phyloP scores from a whole-genome alignment of 140 eudicot genomes.

The Stevia rebaudiana region DNA sequence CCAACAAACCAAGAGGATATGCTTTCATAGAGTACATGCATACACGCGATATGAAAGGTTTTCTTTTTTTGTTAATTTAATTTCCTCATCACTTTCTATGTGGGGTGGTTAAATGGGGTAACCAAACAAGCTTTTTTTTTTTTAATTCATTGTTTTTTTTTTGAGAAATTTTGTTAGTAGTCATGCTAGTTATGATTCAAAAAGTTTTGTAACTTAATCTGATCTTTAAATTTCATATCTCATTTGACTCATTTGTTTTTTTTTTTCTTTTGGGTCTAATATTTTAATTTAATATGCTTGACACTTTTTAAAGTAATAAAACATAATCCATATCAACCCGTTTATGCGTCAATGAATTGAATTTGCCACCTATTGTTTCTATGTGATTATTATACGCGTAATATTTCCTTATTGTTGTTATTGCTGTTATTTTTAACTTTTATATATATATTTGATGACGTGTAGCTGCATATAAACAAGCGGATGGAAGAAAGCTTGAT shows the following conservation, averaged over 20 bases:
- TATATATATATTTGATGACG: constrained; percentile 14
- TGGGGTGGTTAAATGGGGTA: background rate
- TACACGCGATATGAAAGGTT: constrained; percentile 95
- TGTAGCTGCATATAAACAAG: constrained; percentile 97
- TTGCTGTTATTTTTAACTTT: background rate
- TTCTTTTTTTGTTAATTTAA: background rate
- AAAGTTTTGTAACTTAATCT: background rate
- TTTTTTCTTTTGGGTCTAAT: background rate
- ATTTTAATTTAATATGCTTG: background rate
- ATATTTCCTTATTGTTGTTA: background rate
- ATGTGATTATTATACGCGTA: background rate
- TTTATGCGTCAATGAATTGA: background rate
- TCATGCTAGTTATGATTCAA: background rate
- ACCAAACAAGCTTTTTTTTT: background rate
- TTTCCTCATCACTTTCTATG: background rate
- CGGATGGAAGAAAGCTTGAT: constrained; percentile 94
- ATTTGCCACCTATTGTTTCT: background rate
- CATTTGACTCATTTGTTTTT: background rate
- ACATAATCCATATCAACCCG: background rate
- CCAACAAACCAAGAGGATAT: constrained; percentile 85
- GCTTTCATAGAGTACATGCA: constrained; percentile 87
- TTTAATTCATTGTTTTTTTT: background rate
- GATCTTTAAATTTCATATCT: background rate
- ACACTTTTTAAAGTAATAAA: background rate
- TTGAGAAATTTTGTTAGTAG: background rate